Evolutionary conservation across 192 early-diverging fungal genomes (phyloP), one percentile per base, ranked within the genome.

Genomic region (Phlyctochytrium arcticum): DNA sequence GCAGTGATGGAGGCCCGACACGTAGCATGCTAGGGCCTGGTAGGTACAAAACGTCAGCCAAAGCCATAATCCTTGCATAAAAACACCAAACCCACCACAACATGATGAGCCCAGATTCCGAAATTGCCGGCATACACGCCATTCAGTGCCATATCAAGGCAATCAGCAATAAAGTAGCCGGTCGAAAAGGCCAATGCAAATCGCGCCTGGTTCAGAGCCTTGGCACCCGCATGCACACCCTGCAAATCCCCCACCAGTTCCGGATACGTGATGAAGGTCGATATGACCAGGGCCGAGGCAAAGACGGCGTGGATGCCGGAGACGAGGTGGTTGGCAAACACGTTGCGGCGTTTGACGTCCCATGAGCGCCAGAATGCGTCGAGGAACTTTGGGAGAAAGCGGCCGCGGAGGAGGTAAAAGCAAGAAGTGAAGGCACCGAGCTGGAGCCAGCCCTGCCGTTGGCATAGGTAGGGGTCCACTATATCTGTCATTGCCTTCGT

Each of bases 21-120:
- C 31, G 29, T 61, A 61, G 46, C 59, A 61, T 12, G 29, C 21
- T 8, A 61, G 10, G 23, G 59, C 37, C 57, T 58, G 27, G 24
- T 53, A 53, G 50, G 12, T 27, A 24, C 23, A 15, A 57, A 57
- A n/a, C 17, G 2, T 26, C 15, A 12, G 12, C 2, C 17, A 3
- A 4, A 15, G 19, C 1, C 34, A 2, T 12, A 27, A 53, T 19
- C 12, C 12, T 2, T 44, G 39, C 39, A 44, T n/a, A 50, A 7
- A 21, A 34, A 33, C 17, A n/a, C 17, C 17, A 23, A 37, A 58
- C 57, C 23, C 27, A 58, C 46, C 0, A 33, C 59, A 48, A 48
- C 12, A 21, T 61, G 59, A 33, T 61, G 59, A 6, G 27, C 59
- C 59, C 59, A 61, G 31, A 61, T 48, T 27, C 59, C 59, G 30